Evolutionary conservation across 2,329 filamentous ascomycete species (phyloP), one percentile per base, ranked within the genome.

Genomic region (Epichloe coenophiala): DNA sequence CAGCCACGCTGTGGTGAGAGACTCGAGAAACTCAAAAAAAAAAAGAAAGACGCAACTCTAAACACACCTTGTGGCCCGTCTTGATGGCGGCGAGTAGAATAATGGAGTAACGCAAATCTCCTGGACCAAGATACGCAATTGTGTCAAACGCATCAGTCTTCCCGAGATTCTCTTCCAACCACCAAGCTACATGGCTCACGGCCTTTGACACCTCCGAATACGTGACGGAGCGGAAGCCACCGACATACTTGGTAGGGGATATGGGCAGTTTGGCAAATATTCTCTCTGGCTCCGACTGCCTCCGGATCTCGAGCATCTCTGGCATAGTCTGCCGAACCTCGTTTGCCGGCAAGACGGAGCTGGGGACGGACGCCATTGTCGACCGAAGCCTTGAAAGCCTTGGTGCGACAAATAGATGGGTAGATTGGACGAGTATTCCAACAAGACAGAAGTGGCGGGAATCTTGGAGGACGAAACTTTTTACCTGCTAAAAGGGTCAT

Each of bases 41-140:
- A 27, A 27, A 21, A 21, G 6, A 27, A 27, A 27, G 23, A 27
- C 23, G 6, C 23, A 5, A 27, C 23, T 27, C 6, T 27, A 6
- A 27, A 27, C 42, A 27, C 27, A 45, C 43, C 43, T 45, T 67
- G 54, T 71, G 68, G 3, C 71, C 70, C 3, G 68, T 65, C 57
- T 74, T 74, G 52, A 68, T 65, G 37, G 53, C 64, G 5, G 70
- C 70, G 7, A 71, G 56, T 1, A 68, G 51, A 5, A 68, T 42
- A 33, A 72, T 63, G 12, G 55, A 62, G 46, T 69, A 65, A 12
- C 65, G 59, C n/a, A 68, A 47, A 52, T 72, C 70, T 40, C 63
- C 60, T 5, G 62, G 43, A n/a, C 43, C 47, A n/a, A 49, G 47
- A 21, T 49, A 49, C 6, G 47, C 47, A 42, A 49, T 23, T 4